These are phyloP conservation scores for Tieghemiomyces parasiticus DNA, from an alignment of 192 early-diverging fungal species.

Conservation along the genomic window DNA sequence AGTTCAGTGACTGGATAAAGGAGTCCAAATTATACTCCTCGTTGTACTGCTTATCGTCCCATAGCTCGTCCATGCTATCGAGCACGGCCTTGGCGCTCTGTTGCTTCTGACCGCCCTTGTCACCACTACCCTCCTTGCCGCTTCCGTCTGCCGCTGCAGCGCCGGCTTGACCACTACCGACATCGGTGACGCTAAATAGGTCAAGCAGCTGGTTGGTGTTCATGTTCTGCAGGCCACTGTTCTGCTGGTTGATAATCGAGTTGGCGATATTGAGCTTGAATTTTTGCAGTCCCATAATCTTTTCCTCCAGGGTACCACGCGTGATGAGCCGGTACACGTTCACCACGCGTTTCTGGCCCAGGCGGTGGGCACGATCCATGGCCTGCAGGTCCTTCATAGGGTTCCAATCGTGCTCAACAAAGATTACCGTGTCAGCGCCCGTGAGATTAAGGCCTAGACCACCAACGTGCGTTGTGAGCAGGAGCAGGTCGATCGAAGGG, in stretches of 20 bases:
- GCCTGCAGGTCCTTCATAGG: constrained; percentile 98
- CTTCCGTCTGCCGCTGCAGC: constrained; percentile 19
- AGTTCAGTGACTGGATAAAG: constrained; percentile 44
- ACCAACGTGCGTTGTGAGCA: constrained; percentile 94
- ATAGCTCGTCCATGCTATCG: constrained; percentile 66
- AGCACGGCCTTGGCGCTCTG: constrained; percentile 46
- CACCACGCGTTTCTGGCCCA: constrained; percentile 94
- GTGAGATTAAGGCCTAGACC: constrained; percentile 95
- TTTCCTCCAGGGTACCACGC: constrained; percentile 93
- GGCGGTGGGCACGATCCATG: constrained; percentile 97
- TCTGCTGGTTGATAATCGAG: constrained; percentile 91
- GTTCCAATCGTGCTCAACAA: constrained; percentile 99
- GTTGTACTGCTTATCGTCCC: constrained; percentile 83
- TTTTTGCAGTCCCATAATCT: constrained; percentile 98
- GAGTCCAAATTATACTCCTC: constrained; percentile 72
- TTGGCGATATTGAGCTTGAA: constrained; percentile 98
- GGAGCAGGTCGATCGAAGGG: constrained; percentile 84
- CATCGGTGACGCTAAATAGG: constrained; percentile 62
- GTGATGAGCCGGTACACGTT: constrained; percentile 98
- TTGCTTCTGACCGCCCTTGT: constrained; percentile 11
- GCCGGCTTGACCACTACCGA: constrained; percentile 19
- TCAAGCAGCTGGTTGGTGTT: constrained; percentile 93
- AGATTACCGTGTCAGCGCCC: constrained; percentile 98
- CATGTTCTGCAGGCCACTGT: constrained; percentile 85
- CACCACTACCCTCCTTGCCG: constrained; percentile 4